Conservation (phyloP, 2,329 filamentous ascomycete genomes). For the Albifimbria verrucaria region DNA sequence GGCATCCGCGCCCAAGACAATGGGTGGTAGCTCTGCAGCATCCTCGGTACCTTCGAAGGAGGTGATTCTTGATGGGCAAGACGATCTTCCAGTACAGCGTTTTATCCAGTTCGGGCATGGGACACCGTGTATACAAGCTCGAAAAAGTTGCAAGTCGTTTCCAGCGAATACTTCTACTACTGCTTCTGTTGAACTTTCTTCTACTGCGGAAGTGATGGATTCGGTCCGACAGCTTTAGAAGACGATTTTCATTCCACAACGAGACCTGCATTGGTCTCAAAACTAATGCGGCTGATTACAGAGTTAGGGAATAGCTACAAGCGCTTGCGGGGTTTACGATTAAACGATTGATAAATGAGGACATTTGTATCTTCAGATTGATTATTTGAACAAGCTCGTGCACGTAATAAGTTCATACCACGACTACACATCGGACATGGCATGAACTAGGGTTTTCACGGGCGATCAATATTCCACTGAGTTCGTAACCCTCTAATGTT, state of each 20-base stretch:
- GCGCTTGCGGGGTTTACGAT: too few relatives aligned
- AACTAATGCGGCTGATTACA: background rate
- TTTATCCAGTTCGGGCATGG: background rate
- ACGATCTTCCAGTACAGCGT: background rate
- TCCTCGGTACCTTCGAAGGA: background rate
- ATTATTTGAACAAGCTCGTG: too few relatives aligned
- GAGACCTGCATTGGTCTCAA: background rate
- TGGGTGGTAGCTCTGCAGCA: background rate
- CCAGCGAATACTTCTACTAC: too few relatives aligned
- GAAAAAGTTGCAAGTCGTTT: too few relatives aligned
- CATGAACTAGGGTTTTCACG: too few relatives aligned
- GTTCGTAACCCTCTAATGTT: too few relatives aligned
- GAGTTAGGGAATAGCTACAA: background rate
- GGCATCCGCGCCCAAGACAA: background rate
- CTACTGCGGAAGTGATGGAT: background rate
- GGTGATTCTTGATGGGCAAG: background rate
- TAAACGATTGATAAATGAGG: too few relatives aligned
- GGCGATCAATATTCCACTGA: too few relatives aligned
- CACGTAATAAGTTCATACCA: too few relatives aligned
- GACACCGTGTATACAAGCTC: background rate
- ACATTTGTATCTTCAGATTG: too few relatives aligned
- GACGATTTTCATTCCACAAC: background rate
- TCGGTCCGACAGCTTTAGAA: background rate
- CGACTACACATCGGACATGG: too few relatives aligned
- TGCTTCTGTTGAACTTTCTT: background rate